Base-by-base conservation (phyloP, 2,329 filamentous ascomycete genomes). In the Xylaria sp. region DNA sequence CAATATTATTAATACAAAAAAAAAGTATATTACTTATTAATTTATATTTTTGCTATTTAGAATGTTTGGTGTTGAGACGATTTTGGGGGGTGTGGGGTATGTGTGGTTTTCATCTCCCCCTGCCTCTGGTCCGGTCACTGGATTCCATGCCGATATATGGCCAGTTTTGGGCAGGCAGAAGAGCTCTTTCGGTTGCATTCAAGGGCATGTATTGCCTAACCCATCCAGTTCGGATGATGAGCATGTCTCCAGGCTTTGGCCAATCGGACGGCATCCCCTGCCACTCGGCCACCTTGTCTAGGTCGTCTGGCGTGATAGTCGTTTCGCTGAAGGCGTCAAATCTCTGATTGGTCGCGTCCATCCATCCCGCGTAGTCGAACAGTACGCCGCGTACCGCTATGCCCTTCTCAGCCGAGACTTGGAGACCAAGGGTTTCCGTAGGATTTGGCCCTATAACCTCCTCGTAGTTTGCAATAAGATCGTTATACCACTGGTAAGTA, bases 401-500 rank as follows among this genome's bases (percentile, higher is more conserved):
- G 2, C 57, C 67, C 36, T 66, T 69, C 17, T 69, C 67, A 17
- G 63, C 63, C 0, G 67, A 27, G n/a, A 57, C 14, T 27, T 69
- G 67, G 7, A 69, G 48, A 1, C 67, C 63, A 4, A 63, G 54
- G n/a, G 34, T 34, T 17, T 61, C 39, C 4, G 67, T 69, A 9
- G 67, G 67, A 3, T 56, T 51, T 17, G 63, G 53, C 11, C 67
- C 67, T 48, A 66, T 62, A 17, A 69, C 63, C 19, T 69, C 67
- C 58, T 65, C 67, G 54, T 69, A 69, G 34, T 58, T 17, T 32
- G 57, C 45, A 54, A 66, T 66, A 8, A 69, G 58, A 30, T 66
- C 58, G 24, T 66, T 62, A 11, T 68, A 68, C 66, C 66, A 68
- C 19, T 64, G 62, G 24, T 69, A 69, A 6, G 62, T 69, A 17